Evolutionary conservation across 129 eudicot species (phyloP).

Genomic region (Flaveria brownii): DNA sequence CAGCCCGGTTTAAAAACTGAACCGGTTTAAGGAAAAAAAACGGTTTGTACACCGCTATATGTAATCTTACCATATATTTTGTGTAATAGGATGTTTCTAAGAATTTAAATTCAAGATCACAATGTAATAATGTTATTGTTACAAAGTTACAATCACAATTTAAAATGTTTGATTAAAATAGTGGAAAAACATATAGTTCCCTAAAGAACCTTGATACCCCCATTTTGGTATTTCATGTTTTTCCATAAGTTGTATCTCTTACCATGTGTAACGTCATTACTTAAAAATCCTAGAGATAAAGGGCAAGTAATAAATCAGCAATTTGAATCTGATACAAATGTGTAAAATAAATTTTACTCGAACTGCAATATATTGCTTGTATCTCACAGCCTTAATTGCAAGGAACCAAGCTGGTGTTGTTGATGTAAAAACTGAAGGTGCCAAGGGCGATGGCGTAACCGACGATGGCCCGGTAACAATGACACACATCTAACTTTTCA

Average conservation of each 20-base stretch:
- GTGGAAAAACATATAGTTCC: too few species aligned
- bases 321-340: conserved; percentile 19
- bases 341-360: not conserved
- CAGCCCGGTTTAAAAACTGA: too few species aligned
- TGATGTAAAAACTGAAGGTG: conserved; percentile 35
- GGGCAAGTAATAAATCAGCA: too few species aligned
- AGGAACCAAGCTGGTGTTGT: conserved; percentile 30
- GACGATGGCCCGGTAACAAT: conserved; percentile 40
- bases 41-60: too few species aligned
- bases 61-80: too few species aligned
- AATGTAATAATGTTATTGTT: too few species aligned
- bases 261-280: not conserved
- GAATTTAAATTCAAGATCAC: too few species aligned
- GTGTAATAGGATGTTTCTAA: too few species aligned
- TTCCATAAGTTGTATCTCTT: not conserved
- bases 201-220: too few species aligned
- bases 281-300: not conserved
- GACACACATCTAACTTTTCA: not conserved
- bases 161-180: too few species aligned
- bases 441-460: conserved; percentile 41
- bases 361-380: conserved; percentile 15
- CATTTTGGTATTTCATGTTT: not conserved
- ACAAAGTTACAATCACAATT: too few species aligned
- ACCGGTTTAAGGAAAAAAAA: too few species aligned
- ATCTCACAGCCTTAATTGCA: conserved; percentile 15